Evolutionary conservation across 805 yeast genomes (phyloP).

Genomic region (Candida broadrunensis): DNA sequence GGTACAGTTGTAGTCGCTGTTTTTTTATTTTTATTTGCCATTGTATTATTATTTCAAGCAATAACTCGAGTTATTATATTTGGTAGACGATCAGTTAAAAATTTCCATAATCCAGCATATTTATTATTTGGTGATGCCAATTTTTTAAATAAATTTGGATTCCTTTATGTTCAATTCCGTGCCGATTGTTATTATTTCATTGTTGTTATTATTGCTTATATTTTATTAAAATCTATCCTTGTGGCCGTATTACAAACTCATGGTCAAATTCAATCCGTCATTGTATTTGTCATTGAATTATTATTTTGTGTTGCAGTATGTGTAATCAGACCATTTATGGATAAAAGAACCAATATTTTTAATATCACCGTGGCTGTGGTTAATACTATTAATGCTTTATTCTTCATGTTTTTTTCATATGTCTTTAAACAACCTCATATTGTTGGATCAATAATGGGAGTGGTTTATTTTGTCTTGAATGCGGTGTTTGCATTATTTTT

Average conservation of each 20-base stretch:
- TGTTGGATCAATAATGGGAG: conserved; percentile 90
- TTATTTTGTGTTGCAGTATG: conserved; percentile 63
- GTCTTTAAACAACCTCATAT: conserved; percentile 79
- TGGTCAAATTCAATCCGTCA: conserved; percentile 80
- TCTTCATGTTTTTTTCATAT: conserved; percentile 86
- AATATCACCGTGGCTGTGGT: conserved; percentile 83
- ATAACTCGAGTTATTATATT: conserved; percentile 67
- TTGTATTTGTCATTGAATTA: conserved; percentile 74
- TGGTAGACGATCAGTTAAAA: conserved; percentile 67
- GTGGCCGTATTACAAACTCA: conserved; percentile 80
- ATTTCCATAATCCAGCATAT: conserved; percentile 90
- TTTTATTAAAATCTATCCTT: conserved; percentile 71
- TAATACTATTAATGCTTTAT: conserved; percentile 75
- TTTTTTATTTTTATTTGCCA: conserved; percentile 56
- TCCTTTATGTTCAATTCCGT: conserved; percentile 84
- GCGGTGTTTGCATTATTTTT: conserved; percentile 84
- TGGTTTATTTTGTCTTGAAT: conserved; percentile 83
- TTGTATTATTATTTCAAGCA: conserved; percentile 67
- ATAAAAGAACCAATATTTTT: conserved; percentile 90
- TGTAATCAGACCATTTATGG: conserved; percentile 85
- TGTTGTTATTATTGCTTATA: conserved; percentile 58
- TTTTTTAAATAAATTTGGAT: conserved; percentile 84
- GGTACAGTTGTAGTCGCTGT: conserved; percentile 82
- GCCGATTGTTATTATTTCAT: conserved; percentile 88
- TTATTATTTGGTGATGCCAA: conserved; percentile 79